Base-by-base conservation (phyloP, 768 basidiomycete genomes). In the Trametes cinnabarina region DNA sequence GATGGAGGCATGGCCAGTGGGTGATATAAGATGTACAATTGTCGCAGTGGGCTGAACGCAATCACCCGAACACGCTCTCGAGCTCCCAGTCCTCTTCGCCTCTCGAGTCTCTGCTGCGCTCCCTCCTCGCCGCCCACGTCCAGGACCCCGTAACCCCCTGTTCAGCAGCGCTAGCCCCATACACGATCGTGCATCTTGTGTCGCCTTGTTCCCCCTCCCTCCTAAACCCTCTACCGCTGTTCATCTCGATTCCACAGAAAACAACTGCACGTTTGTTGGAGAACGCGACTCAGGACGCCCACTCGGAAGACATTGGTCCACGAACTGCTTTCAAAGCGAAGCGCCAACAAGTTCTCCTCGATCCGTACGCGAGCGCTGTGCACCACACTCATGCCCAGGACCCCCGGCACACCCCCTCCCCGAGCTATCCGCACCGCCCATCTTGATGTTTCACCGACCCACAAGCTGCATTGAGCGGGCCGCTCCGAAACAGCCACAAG, bases 11-110 rank as follows among this genome's bases (percentile, higher is more conserved):
- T 10, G 26, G 54, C 35, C 20, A 39, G 7, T 6, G 12, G 12
- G 53, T 42, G 43, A 52, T 58, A 58, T 58, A 58, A 58, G 50
- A 47, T 41, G 50, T n/a, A n/a, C n/a, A 42, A 30, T 32, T 32
- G 30, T 32, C 30, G 30, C 30, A 32, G 46, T 47, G 23, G 30
- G 53, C n/a, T 26, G 57, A 58, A 52, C 44, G 19, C 42, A 51
- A 58, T 58, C 57, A 58, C 17, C 25, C 28, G 42, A 50, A 23
- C 44, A 46, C 57, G 44, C 44, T 12, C 50, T n/a, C n/a, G 30
- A 32, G 1, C 30, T 32, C n/a, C n/a, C n/a, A n/a, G n/a, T n/a
- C n/a, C n/a, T n/a, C n/a, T n/a, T n/a, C n/a, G n/a, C n/a, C n/a
- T n/a, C n/a, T n/a, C n/a, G n/a, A n/a, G n/a, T n/a, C n/a, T n/a